Evolutionary conservation across 805 yeast genomes (phyloP), one percentile per base, ranked within the genome.

Genomic region (Teunomyces lycoperdinae): DNA sequence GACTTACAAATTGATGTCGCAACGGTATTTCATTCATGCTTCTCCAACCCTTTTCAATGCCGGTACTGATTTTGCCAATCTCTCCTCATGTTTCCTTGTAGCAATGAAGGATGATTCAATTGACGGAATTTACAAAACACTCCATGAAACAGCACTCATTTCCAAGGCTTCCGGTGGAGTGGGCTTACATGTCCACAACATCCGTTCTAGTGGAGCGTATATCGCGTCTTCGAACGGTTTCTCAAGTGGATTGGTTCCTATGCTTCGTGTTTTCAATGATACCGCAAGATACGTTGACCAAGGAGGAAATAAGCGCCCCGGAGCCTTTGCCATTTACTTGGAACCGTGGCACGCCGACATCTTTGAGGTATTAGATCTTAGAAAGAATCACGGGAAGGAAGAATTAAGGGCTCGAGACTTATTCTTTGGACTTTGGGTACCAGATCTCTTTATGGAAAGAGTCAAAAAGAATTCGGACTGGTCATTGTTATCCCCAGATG

Each of bases 311-410:
- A 91, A 91, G 69, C 78, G 99, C 61, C 99, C 99, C 0, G 98
- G 98, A 52, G 99, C 99, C 3, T 87, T 92, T 68, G 96, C 97
- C 31, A 70, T 90, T 32, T 92, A 91, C 68, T 67, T 92, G 32
- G 99, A 92, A 70, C 97, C 99, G 47, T 92, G 99, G 99, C 99
- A 92, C 64, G 80, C 87, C 9, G 99, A 92, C 60, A 77, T 92
- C 31, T 86, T 89, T 65, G 96, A 87, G 50, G 85, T 92, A 60
- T 67, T 92, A 46, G 92, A 91, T 50, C 74, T 92, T 55, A 81
- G 94, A 61, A 91, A 92, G 71, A 92, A 90, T 62, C 96, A 91
- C 63, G 98, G 97, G 45, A 90, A 89, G 59, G 97, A 92, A 68
- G 98, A 92, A 67, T 72, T 81, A 55, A 80, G 97, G 61, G 96